These are phyloP conservation scores for Aristolochia californica DNA, from an alignment of 164 flowering plant genomes.

Conservation along the genomic window DNA sequence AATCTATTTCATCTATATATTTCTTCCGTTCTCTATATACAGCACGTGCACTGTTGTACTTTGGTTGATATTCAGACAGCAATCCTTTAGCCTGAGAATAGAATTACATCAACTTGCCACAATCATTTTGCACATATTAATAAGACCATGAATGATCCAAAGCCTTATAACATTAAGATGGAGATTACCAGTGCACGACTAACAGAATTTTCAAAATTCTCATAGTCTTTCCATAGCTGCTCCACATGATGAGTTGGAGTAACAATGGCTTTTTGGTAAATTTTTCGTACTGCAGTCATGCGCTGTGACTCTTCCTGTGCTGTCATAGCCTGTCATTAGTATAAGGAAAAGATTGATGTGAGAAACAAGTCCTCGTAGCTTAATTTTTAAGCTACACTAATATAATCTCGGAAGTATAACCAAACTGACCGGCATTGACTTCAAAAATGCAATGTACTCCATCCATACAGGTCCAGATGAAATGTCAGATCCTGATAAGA, in stretches of 20 bases:
- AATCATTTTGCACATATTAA: too few species aligned
- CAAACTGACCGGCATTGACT: slow-evolving; percentile 62
- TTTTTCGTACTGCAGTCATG: slow-evolving; percentile 78
- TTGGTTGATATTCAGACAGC: slow-evolving; percentile 88
- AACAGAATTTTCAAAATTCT: slow-evolving; percentile 92
- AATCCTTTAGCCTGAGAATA: slow-evolving; percentile 82
- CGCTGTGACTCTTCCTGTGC: slow-evolving; percentile 79
- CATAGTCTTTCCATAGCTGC: slow-evolving; percentile 95
- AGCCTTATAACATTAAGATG: not conserved
- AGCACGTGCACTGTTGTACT: slow-evolving; percentile 94
- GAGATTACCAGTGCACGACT: slow-evolving; percentile 77
- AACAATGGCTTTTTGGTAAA: slow-evolving; percentile 81
- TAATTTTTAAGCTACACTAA: not conserved
- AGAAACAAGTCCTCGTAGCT: not conserved
- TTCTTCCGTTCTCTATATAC: slow-evolving; percentile 88
- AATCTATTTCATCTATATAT: slow-evolving; percentile 87
- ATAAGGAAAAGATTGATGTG: not conserved
- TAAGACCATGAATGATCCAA: too few species aligned
- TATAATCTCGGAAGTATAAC: slow-evolving; percentile 1
- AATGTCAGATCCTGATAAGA: slow-evolving; percentile 63
- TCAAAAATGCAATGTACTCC: slow-evolving; percentile 82
- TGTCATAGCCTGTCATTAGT: slow-evolving; percentile 43
- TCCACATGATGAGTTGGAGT: slow-evolving; percentile 93
- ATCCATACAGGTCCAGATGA: slow-evolving; percentile 96
- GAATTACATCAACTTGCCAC: not conserved